Base-by-base conservation (phyloP, 2,329 filamentous ascomycete species). In the Clarireedia monteithiana region DNA sequence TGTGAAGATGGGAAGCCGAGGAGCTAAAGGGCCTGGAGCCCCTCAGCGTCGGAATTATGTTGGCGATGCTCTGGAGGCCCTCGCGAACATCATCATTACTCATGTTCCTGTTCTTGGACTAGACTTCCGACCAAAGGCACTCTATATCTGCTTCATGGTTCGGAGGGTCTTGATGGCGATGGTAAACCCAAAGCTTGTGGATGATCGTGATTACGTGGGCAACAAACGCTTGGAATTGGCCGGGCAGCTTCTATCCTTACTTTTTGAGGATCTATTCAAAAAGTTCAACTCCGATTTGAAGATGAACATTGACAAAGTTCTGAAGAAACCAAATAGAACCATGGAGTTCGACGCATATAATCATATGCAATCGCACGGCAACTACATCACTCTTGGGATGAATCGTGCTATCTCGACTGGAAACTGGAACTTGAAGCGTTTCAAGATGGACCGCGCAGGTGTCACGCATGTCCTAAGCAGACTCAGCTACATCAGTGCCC, bases 211-310 rank as follows among this genome's bases (percentile, higher is more conserved):
- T 73, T 99, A 97, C 67, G 91, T 99, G 30, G 94, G 94, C 62
- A 99, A 99, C 74, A 99, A 99, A 74, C 84, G 94, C 58, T 77
- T 99, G 45, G 94, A 99, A 71, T 72, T 99, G 72, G 95, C 95
- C 53, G 94, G 94, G 0, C 94, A 97, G 72, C 85, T 99, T 69
- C 75, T 99, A 59, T 91, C 94, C 3, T 79, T 99, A 1, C 79
- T 99, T 0, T 99, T 99, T 64, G 95, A 99, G 72, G 95, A 99
- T 77, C 74, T 96, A 58, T 99, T 99, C 82, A 99, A 99, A 75
- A 88, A 89, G 59, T 96, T 96, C 71, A 88, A 89, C 65, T 82
- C 82, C 57, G 86, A 94, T 64, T 84, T 99, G 69, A 96, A 95
- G 71, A 83, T 89, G 73, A 92, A 88, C 62, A 92, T 99, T 64